Evolutionary conservation across 2,329 filamentous ascomycete genomes (phyloP).

Genomic region (Lecanicillium sp.): DNA sequence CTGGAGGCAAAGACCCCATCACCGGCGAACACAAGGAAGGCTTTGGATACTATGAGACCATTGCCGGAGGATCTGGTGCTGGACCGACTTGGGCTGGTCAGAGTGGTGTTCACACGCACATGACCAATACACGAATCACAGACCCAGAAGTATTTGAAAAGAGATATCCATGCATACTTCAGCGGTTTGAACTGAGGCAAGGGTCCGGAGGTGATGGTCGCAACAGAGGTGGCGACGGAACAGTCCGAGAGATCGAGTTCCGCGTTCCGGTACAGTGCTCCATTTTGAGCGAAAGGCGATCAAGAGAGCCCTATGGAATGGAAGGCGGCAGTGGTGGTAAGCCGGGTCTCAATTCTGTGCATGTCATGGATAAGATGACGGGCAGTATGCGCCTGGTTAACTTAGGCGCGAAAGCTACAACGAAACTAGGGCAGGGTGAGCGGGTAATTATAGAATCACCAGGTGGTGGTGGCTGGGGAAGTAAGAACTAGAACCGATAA

Average conservation of each 20-base stretch:
- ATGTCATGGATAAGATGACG: conserved; percentile 11
- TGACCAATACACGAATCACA: conserved; percentile 81
- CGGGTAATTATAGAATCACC: conserved; percentile 53
- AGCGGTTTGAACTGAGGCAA: conserved; percentile 57
- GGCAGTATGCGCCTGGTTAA: conserved; percentile 35
- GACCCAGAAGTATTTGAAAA: conserved; percentile 74
- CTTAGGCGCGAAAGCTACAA: conserved; percentile 52
- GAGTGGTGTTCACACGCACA: conserved; percentile 71
- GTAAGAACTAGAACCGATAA: neutral
- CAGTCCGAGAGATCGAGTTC: conserved; percentile 74
- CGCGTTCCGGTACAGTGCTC: conserved; percentile 68
- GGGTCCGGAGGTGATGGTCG: conserved; percentile 58
- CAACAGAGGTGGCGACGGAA: conserved; percentile 67
- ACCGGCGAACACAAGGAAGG: conserved; percentile 38
- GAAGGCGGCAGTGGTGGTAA: conserved; percentile 61
- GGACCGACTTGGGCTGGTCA: conserved; percentile 66
- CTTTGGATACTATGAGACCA: conserved; percentile 84
- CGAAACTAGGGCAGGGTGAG: conserved; percentile 48
- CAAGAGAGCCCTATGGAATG: conserved; percentile 64
- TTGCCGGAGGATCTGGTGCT: conserved; percentile 68
- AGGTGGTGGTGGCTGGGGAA: conserved; percentile 54
- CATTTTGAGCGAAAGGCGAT: conserved; percentile 70
- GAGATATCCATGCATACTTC: conserved; percentile 58
- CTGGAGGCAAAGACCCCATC: conserved; percentile 62
- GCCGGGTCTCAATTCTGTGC: conserved; percentile 50